These are phyloP conservation scores for Serendipita sp. DNA, from an alignment of 768 basidiomycete genomes.

Conservation along the genomic window DNA sequence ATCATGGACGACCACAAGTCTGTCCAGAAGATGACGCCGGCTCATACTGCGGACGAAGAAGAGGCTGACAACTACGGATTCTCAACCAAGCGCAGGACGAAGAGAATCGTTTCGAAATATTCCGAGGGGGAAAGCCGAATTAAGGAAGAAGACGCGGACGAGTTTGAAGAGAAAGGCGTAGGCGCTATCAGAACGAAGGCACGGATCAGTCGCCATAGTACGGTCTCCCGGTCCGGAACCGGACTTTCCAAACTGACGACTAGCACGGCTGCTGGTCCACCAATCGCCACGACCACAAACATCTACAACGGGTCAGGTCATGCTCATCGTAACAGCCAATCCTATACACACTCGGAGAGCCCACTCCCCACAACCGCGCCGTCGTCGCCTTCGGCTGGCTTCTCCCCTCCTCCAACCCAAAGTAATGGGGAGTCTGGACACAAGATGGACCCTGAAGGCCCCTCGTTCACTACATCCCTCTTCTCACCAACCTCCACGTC, in stretches of 20 bases:
- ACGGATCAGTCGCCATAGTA: background rate
- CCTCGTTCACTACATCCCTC: background rate
- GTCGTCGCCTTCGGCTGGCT: background rate
- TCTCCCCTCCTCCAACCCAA: background rate
- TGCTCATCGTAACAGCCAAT: background rate
- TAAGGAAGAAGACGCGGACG: slow-evolving; percentile 1
- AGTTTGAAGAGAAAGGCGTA: background rate
- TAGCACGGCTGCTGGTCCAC: background rate
- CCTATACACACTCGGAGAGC: slow-evolving; percentile 4
- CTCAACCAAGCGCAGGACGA: background rate
- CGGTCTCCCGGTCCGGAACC: background rate
- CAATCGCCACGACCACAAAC: background rate
- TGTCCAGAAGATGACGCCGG: slow-evolving; percentile 12
- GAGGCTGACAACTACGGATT: slow-evolving; percentile 8
- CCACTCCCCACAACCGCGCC: slow-evolving; percentile 2
- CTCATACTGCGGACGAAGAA: slow-evolving; percentile 12
- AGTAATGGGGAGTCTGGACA: background rate
- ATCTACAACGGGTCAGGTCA: background rate
- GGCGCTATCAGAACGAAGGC: background rate
- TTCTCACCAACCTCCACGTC: background rate
- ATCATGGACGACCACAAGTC: slow-evolving; percentile 99
- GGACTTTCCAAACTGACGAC: background rate
- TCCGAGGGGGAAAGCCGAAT: background rate
- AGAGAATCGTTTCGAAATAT: background rate
- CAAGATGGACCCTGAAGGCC: background rate